A percentile compares a stretch with the other conserved stretches of the same genome.
These are phyloP conservation scores for Fusarium devonianum DNA, from an alignment of 2,329 filamentous ascomycete species.

Conservation along the genomic window DNA sequence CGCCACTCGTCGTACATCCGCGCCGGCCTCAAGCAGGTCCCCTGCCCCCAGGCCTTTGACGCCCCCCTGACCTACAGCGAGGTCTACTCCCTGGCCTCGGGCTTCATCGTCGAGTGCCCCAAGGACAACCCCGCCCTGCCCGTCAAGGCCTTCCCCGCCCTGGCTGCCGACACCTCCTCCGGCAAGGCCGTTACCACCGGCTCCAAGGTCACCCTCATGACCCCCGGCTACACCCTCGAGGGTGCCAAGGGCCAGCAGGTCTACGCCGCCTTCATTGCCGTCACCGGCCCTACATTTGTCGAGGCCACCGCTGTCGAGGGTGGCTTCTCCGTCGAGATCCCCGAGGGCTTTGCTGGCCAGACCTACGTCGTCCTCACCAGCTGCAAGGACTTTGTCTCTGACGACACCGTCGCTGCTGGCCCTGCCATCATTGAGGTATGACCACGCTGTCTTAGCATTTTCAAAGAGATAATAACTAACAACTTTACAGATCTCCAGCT, in stretches of 20 bases:
- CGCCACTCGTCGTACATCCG: slow-evolving; percentile 70
- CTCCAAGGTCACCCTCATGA: slow-evolving; percentile 37
- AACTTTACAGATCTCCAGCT: slow-evolving; percentile 11
- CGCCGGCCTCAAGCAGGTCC: slow-evolving; percentile 53
- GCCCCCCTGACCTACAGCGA: slow-evolving; percentile 63
- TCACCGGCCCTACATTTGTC: slow-evolving; percentile 35
- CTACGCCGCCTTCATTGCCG: slow-evolving; percentile 48
- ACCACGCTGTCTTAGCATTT: slow-evolving; percentile 5
- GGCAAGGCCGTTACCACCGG: slow-evolving; percentile 37
- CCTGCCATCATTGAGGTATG: slow-evolving; percentile 46
- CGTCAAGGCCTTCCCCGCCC: slow-evolving; percentile 65
- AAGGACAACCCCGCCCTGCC: slow-evolving; percentile 61
- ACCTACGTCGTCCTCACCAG: slow-evolving; percentile 51
- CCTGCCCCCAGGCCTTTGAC: slow-evolving; percentile 68
- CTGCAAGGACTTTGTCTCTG: slow-evolving; percentile 45
- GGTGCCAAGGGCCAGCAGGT: slow-evolving; percentile 34
- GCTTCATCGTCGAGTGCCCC: slow-evolving; percentile 67
- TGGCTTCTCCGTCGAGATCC: slow-evolving; percentile 36
- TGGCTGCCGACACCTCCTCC: slow-evolving; percentile 46
- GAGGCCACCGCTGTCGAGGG: slow-evolving; percentile 32
- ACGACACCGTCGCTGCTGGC: slow-evolving; percentile 50
- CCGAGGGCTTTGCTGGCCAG: slow-evolving; percentile 47
- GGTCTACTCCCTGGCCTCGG: slow-evolving; percentile 70
- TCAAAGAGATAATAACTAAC: background rate
- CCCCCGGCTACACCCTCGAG: slow-evolving; percentile 39